Evolutionary conservation across 768 basidiomycete species (phyloP).

Genomic region (Epithele typhae): DNA sequence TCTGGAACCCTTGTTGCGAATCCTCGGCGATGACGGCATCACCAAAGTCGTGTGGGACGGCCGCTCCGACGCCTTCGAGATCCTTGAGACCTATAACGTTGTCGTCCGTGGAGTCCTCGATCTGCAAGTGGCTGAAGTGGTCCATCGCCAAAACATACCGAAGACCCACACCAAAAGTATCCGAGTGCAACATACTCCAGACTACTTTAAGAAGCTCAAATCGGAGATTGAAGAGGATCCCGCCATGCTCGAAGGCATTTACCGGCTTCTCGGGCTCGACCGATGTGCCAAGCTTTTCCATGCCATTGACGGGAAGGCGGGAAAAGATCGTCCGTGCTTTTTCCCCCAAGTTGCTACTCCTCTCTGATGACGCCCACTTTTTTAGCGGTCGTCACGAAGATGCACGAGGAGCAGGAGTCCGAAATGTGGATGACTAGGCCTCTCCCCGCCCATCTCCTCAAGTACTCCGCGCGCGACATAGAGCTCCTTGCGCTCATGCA

Average conservation of each 20-base stretch:
- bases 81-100: conserved; percentile 26
- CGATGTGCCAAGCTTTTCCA: conserved; percentile 22
- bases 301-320: conserved; percentile 10
- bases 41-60: conserved; percentile 42
- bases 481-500: conserved; percentile 30
- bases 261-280: conserved; percentile 30
- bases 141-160: background rate
- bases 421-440: conserved; percentile 31
- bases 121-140: conserved; percentile 38
- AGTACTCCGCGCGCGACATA: conserved; percentile 36
- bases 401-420: conserved; percentile 27
- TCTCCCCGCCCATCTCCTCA: conserved; percentile 25
- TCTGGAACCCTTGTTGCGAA: conserved; percentile 23
- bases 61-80: conserved; percentile 36
- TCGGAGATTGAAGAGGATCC: background rate
- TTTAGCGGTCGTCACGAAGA: conserved; percentile 29
- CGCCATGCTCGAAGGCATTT: conserved; percentile 22
- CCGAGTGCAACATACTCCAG: conserved; percentile 19
- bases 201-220: conserved; percentile 15
- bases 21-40: conserved; percentile 27
- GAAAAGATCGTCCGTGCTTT: conserved; percentile 29
- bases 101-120: conserved; percentile 32
- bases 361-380: too few relatives aligned
- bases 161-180: background rate
- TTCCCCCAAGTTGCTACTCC: too few relatives aligned